Evolutionary conservation across 352 stramenopile genomes (phyloP).

Genomic region (Globisporangium okanoganense): DNA sequence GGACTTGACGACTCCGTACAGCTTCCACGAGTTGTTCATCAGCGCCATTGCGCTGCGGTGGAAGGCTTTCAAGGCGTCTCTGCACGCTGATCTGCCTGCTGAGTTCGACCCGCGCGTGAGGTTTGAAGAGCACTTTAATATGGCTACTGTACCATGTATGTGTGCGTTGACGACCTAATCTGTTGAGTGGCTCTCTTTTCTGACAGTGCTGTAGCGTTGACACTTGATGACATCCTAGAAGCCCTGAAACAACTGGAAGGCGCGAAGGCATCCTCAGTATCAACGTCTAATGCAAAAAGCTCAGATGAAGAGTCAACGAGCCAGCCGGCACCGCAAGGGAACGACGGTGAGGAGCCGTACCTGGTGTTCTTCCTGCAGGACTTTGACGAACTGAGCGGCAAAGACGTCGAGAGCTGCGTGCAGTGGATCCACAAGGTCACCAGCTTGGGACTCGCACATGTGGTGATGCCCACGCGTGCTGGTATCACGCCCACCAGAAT

Average conservation of each 20-base stretch:
- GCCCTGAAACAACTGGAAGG: constrained; percentile 13
- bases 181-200: background rate
- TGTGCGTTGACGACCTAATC: background rate
- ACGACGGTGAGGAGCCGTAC: background rate
- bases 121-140: background rate
- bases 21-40: constrained; percentile 17
- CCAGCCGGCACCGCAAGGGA: constrained; percentile 10
- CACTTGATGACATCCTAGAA: constrained; percentile 10
- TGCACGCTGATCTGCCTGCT: constrained; percentile 41
- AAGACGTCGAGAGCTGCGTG: constrained; percentile 32
- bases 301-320: background rate
- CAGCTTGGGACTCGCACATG: constrained; percentile 40
- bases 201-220: constrained; percentile 1
- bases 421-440: constrained; percentile 53
- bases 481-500: constrained; percentile 48
- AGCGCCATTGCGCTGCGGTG: constrained; percentile 34
- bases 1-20: constrained; percentile 24
- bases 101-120: constrained; percentile 34
- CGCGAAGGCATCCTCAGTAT: background rate
- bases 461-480: constrained; percentile 40
- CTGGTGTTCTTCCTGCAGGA: constrained; percentile 60
- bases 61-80: constrained; percentile 29
- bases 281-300: background rate
- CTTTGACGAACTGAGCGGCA: constrained; percentile 40
- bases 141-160: background rate